These are phyloP conservation scores for Aureobasidium sp. DNA, from an alignment of 2,329 filamentous ascomycete genomes.

Conservation along the genomic window DNA sequence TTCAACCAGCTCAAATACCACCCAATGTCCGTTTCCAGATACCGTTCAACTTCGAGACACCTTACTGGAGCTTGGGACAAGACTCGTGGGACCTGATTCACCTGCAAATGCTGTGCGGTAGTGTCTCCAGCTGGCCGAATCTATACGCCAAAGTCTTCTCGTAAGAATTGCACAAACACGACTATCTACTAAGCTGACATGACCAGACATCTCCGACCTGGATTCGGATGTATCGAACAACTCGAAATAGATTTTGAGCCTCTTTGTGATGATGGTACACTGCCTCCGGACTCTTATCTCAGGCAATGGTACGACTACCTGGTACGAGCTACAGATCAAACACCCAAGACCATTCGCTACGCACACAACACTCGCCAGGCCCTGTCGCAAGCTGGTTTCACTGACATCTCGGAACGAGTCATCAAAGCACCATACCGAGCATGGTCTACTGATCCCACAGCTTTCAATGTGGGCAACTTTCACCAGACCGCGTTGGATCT, in stretches of 20 bases:
- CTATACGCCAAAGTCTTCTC: slow-evolving; percentile 65
- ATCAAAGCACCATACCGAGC: slow-evolving; percentile 67
- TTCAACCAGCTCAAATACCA: slow-evolving; percentile 59
- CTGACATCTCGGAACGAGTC: slow-evolving; percentile 65
- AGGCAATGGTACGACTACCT: slow-evolving; percentile 53
- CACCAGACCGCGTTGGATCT: slow-evolving; percentile 73
- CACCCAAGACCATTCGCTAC: slow-evolving; percentile 59
- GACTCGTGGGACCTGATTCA: slow-evolving; percentile 78
- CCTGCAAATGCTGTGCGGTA: slow-evolving; percentile 70
- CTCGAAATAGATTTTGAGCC: slow-evolving; percentile 82
- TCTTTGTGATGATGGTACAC: slow-evolving; percentile 59
- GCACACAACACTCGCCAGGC: slow-evolving; percentile 54
- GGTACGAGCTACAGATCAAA: slow-evolving; percentile 58
- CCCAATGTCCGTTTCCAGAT: slow-evolving; percentile 59
- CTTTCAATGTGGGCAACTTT: slow-evolving; percentile 68
- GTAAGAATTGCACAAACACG: slow-evolving; percentile 38
- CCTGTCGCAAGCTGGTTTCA: slow-evolving; percentile 67
- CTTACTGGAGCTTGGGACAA: slow-evolving; percentile 59
- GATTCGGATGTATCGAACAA: slow-evolving; percentile 72
- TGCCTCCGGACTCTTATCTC: slow-evolving; percentile 48
- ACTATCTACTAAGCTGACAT: slow-evolving; percentile 23
- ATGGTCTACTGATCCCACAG: slow-evolving; percentile 59
- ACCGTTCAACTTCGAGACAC: slow-evolving; percentile 68
- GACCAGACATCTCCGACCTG: slow-evolving; percentile 65
- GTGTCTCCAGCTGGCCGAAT: slow-evolving; percentile 66